Percentiles rank a stretch among this genome's conserved stretches.
Evolutionary conservation across 257 asterid species (phyloP).

Genomic region (Fraxinus cuspidata): DNA sequence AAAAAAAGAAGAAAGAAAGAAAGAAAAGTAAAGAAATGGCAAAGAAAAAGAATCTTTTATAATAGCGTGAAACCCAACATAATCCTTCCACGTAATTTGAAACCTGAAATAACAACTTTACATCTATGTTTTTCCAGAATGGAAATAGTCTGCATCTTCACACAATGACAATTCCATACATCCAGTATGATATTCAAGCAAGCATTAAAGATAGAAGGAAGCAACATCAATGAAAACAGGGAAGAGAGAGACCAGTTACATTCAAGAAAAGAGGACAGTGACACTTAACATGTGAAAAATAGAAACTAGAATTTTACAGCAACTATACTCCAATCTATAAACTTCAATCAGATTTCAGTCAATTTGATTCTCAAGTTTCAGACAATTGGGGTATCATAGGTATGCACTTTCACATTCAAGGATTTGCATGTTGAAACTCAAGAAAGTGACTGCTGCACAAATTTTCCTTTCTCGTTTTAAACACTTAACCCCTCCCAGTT

Average conservation of each 20-base stretch:
- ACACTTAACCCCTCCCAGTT: background rate
- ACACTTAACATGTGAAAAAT: background rate
- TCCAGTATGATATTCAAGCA: background rate
- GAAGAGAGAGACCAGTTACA: background rate
- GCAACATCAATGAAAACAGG: background rate
- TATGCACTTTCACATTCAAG: background rate
- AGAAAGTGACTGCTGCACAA: background rate
- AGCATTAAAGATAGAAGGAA: background rate
- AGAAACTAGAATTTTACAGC: background rate
- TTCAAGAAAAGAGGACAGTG: background rate
- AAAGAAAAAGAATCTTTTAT: constrained; percentile 26
- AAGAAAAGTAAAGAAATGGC: background rate
- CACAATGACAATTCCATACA: background rate
- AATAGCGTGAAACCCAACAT: constrained; percentile 98
- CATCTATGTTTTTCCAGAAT: constrained; percentile 15
- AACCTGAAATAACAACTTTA: constrained; percentile 55
- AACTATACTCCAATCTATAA: background rate
- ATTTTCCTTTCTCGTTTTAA: background rate
- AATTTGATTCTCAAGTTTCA: background rate
- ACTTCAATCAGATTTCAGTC: background rate
- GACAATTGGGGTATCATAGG: background rate
- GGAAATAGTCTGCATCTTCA: constrained; percentile 1
- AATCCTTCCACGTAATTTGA: constrained; percentile 89
- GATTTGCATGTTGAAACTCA: background rate
- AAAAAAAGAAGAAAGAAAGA: background rate